Evolutionary conservation across 169 alveolate genomes (phyloP), one percentile per base, ranked within the genome.

Genomic region (Theileria sp.): DNA sequence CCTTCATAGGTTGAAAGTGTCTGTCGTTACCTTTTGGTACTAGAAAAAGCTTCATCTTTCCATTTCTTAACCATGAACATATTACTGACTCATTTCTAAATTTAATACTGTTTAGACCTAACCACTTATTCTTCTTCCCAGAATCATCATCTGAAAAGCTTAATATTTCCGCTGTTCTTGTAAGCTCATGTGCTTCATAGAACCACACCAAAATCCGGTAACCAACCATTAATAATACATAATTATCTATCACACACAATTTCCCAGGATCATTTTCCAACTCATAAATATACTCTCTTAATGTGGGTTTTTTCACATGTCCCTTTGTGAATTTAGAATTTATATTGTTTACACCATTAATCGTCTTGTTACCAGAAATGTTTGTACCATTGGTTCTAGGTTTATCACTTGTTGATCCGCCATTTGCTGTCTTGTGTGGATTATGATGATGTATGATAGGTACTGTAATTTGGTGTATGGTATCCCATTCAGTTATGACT

Each of bases 401-500:
- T 23, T 44, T 51, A n/a, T 36, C 34, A 61, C 17, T 8, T 0
- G 50, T 1, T 3, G 3, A 1, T 28, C 69, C 50, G 8, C 69
- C 69, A 28, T 30, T 61, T 28, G 19, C 34, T 23, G 77, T 13
- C 13, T 25, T 23, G 12, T 15, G 26, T 13, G 30, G 15, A 44
- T 69, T 23, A 10, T 26, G 2, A 10, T 44, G 65, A 17, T 32
- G 26, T 3, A 17, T 69, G 6, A 69, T 69, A 36, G 61, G 61
- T 8, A 51, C 77, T 30, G 44, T 69, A 21, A 50, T 36, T 50
- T 51, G 65, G 65, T 69, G 51, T 13, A 51, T 58, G 13, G 68
- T 8, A 36, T 83, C 89, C 89, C 89, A 83, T n/a, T 54, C 80
- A 12, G 89, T 77, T 7, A 67, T 67, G 13, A 83, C 86, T 28